Evolutionary conservation across 116 monocot genomes (phyloP).

Genomic region (Dioscorea cayenensis): DNA sequence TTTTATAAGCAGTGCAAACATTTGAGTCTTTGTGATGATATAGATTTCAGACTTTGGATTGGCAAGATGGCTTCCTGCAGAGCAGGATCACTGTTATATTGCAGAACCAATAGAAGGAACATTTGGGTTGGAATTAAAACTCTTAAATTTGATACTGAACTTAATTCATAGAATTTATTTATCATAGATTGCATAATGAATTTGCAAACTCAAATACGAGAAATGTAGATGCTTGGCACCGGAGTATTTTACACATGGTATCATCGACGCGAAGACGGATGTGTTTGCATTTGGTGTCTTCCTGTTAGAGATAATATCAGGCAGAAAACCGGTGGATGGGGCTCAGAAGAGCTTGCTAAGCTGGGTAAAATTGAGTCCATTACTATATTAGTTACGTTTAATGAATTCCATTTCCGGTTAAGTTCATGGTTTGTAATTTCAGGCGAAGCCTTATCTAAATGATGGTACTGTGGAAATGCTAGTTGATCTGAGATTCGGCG

Average conservation of each 20-base stretch:
- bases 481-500: slow-evolving; percentile 53
- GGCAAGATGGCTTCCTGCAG: slow-evolving; percentile 68
- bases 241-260: slow-evolving; percentile 75
- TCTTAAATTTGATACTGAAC: not conserved
- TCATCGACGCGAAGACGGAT: slow-evolving; percentile 80
- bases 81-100: slow-evolving; percentile 57
- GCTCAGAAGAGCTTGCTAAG: slow-evolving; percentile 73
- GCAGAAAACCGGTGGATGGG: slow-evolving; percentile 76
- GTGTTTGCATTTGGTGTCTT: slow-evolving; percentile 79
- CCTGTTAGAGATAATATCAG: slow-evolving; percentile 68
- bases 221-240: slow-evolving; percentile 65
- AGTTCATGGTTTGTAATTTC: not conserved
- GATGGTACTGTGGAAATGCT: slow-evolving; percentile 40
- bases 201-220: not conserved
- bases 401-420: too few relatives aligned
- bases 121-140: slow-evolving; percentile 45
- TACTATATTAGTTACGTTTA: not conserved
- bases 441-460: slow-evolving; percentile 62
- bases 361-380: slow-evolving; percentile 42
- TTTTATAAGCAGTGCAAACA: not conserved
- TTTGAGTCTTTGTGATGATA: not conserved
- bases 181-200: not conserved
- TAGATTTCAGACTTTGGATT: slow-evolving; percentile 88
- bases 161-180: not conserved
- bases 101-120: slow-evolving; percentile 74